Evolutionary conservation across 192 early-diverging fungal genomes (phyloP).

Genomic region (Physocladia obscura): DNA sequence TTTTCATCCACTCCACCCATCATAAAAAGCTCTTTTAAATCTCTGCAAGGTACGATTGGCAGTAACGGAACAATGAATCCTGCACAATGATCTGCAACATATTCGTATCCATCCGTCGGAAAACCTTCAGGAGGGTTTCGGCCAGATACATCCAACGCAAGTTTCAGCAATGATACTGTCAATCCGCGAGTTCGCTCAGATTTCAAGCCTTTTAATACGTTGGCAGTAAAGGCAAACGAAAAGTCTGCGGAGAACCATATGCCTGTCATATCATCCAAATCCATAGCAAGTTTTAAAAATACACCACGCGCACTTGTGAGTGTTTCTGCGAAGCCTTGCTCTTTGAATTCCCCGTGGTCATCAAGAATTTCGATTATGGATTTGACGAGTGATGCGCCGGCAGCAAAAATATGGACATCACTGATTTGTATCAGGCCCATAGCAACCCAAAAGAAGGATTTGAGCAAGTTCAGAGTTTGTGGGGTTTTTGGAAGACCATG

Average conservation of each 20-base stretch:
- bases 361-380: constrained; percentile 78
- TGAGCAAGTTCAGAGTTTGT: constrained; percentile 36
- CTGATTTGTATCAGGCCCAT: constrained; percentile 85
- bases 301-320: constrained; percentile 70
- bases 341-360: constrained; percentile 62
- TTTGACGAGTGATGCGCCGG: constrained; percentile 68
- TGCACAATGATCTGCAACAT: constrained; percentile 65
- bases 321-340: constrained; percentile 69
- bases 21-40: constrained; percentile 30
- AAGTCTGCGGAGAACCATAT: constrained; percentile 86
- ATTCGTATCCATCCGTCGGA: constrained; percentile 14
- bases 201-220: constrained; percentile 80
- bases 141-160: constrained; percentile 62
- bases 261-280: constrained; percentile 73
- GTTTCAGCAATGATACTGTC: constrained; percentile 67
- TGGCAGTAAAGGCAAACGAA: constrained; percentile 77
- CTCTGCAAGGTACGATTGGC: constrained; percentile 62
- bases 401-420: constrained; percentile 74
- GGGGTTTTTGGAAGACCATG: constrained; percentile 47
- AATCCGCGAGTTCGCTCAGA: constrained; percentile 72
- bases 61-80: constrained; percentile 82
- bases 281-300: constrained; percentile 66
- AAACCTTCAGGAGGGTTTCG: constrained; percentile 19
- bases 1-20: constrained; percentile 33
- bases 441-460: constrained; percentile 88